A percentile compares a stretch with the other conserved stretches of the same genome.
Conservation (phyloP, 331 rosid species). For the Erythrophleum ivorense region DNA sequence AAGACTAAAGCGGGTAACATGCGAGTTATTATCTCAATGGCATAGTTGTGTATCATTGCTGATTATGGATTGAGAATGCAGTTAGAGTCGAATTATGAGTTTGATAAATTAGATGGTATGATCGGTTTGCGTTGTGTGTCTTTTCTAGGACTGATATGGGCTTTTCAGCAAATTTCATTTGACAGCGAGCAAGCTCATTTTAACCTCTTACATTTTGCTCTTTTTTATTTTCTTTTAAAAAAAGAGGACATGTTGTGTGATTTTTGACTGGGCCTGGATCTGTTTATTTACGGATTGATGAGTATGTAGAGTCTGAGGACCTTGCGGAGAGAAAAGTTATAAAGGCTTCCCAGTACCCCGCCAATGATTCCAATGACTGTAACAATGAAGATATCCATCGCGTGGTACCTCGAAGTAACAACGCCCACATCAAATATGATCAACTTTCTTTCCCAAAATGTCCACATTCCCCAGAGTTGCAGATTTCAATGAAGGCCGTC, state of each 20-base stretch:
- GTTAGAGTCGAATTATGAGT: background rate
- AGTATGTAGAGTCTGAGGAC: constrained; percentile 83
- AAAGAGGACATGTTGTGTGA: too few relatives aligned
- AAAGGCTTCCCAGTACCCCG: constrained; percentile 86
- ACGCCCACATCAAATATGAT: constrained; percentile 83
- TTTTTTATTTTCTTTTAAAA: too few relatives aligned
- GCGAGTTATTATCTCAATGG: too few relatives aligned
- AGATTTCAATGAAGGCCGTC: constrained; percentile 77
- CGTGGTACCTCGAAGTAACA: constrained; percentile 64
- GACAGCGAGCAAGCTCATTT: too few relatives aligned
- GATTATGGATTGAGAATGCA: background rate
- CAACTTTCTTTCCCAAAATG: constrained; percentile 86
- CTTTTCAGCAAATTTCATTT: too few relatives aligned
- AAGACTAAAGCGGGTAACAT: too few relatives aligned
- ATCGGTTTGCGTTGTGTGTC: too few relatives aligned
- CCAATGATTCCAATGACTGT: constrained; percentile 75
- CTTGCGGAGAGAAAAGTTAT: constrained; percentile 78
- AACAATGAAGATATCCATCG: constrained; percentile 73
- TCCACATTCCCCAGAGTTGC: constrained; percentile 82
- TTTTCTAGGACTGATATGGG: too few relatives aligned
- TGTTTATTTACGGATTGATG: constrained; percentile 84
- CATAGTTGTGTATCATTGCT: background rate
- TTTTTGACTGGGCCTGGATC: background rate
- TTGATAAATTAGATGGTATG: background rate
- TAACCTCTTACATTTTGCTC: too few relatives aligned